These are phyloP conservation scores for Lippia alba DNA, from an alignment of 305 asterid genomes.

Conservation along the genomic window DNA sequence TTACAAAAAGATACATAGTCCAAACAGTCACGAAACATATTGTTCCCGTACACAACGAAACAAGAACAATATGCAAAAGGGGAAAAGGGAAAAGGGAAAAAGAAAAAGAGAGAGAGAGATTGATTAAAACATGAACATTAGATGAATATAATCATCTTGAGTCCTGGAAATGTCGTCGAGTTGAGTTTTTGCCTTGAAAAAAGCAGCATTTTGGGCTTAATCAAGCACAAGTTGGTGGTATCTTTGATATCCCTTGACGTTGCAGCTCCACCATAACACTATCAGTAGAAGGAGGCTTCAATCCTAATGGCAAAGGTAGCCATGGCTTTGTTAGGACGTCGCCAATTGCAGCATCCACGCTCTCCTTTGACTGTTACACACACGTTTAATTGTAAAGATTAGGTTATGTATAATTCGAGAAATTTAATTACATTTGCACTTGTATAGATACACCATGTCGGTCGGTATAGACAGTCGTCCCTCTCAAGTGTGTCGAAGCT, in stretches of 20 bases:
- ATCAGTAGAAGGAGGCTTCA: slow-evolving; percentile 77
- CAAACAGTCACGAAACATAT: slow-evolving; percentile 39
- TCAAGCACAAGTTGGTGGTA: slow-evolving; percentile 70
- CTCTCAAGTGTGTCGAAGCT: too few relatives aligned
- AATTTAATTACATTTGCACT: too few relatives aligned
- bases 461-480: too few relatives aligned
- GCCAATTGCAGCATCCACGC: slow-evolving; percentile 83
- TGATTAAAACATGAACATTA: slow-evolving; percentile 22
- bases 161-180: slow-evolving; percentile 70
- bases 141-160: slow-evolving; percentile 34
- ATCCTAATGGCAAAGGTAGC: slow-evolving; percentile 88
- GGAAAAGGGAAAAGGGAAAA: neutral
- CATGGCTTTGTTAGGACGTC: slow-evolving; percentile 87
- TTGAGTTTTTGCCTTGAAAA: slow-evolving; percentile 35
- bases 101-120: neutral
- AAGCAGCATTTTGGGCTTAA: slow-evolving; percentile 5
- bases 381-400: neutral
- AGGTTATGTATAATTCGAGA: too few relatives aligned
- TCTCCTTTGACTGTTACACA: slow-evolving; percentile 74
- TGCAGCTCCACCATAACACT: slow-evolving; percentile 78
- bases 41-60: slow-evolving; percentile 41
- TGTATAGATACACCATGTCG: too few relatives aligned
- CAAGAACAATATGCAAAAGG: slow-evolving; percentile 37
- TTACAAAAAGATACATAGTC: slow-evolving; percentile 36
- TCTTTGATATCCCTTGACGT: slow-evolving; percentile 75